Base-by-base conservation (phyloP, 768 basidiomycete species). In the Russula virescens region DNA sequence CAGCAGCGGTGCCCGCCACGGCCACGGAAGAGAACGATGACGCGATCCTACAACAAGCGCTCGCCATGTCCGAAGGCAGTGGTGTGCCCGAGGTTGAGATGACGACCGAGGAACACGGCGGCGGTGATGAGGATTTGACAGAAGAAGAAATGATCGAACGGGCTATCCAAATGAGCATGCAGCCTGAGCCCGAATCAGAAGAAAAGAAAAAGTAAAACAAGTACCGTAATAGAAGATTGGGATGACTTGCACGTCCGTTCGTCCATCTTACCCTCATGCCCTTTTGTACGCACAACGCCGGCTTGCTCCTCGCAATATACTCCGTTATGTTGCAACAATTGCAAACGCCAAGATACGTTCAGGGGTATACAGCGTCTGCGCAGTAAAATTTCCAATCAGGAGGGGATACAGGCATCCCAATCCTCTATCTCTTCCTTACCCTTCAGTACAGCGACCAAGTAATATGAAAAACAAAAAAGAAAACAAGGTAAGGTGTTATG, bases 121-220 rank as follows among this genome's bases (percentile, higher is more conserved):
- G 82, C 1, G 84, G 81, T 25, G 91, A 88, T 3, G 85, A 84
- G 57, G 86, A 85, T 56, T 78, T 86, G 70, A 83, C 83, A 63
- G 92, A 95, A 70, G 95, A 97, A 67, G 94, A 87, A 58, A 94
- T 88, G 35, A 98, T 98, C 71, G 85, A 87, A 50, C 79, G 84
- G 50, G 97, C 96, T 16, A 98, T 97, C 68, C 86, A 85, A 73
- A 92, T 96, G 92, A 96, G 94, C 71, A 88, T 96, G 90, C 81
- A 25, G n/a, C 51, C 62, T 40, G 63, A 63, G n/a, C 78, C 82
- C 62, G 78, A 83, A 62, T 79, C 82, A 62, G 78, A 83, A 62
- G 79, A 83, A 53, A 69, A 76, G 66, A 73, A 74, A 54, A 77
- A 81, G 69, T 74, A 65, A 45, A 23, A 14, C n/a, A n/a, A n/a